Conservation (phyloP, 805 yeast genomes). For the Myxozyma vanderwaltii region DNA sequence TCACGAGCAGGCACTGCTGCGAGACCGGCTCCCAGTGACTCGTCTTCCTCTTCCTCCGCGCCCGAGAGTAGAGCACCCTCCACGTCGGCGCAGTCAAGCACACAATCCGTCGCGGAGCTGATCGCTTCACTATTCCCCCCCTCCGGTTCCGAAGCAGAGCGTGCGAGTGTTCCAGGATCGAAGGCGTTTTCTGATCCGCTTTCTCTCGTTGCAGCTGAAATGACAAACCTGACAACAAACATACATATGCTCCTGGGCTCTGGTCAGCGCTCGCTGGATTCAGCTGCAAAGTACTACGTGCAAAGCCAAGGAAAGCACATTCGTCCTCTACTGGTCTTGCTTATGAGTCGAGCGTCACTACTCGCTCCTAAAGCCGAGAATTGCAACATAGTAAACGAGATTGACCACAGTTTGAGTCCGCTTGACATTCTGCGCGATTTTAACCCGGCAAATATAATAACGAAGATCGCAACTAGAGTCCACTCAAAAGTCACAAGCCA, state of each 20-base stretch:
- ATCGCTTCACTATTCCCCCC: conserved; percentile 13
- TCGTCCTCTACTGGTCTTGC: conserved; percentile 83
- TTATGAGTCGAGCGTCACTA: conserved; percentile 78
- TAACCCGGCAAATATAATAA: conserved; percentile 55
- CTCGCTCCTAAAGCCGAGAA: conserved; percentile 38
- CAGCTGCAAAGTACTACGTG: conserved; percentile 92
- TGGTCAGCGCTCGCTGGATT: conserved; percentile 88
- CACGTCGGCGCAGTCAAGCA: neutral
- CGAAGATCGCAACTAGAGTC: conserved; percentile 45
- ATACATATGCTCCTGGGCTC: conserved; percentile 86
- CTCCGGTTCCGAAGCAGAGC: conserved; percentile 10
- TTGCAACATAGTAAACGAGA: conserved; percentile 15
- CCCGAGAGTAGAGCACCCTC: neutral
- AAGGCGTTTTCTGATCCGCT: conserved; percentile 64
- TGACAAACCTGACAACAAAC: conserved; percentile 84
- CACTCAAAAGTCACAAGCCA: neutral
- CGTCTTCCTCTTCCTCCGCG: neutral
- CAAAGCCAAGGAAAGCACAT: conserved; percentile 96
- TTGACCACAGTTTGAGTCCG: conserved; percentile 64
- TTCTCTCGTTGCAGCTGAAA: conserved; percentile 86
- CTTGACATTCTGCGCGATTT: conserved; percentile 83
- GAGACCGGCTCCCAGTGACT: neutral
- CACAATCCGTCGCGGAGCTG: conserved; percentile 11
- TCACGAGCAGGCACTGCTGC: neutral
- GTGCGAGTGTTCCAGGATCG: conserved; percentile 12